Conservation (phyloP, 2,329 filamentous ascomycete species). For the Sarocladium kiliense region DNA sequence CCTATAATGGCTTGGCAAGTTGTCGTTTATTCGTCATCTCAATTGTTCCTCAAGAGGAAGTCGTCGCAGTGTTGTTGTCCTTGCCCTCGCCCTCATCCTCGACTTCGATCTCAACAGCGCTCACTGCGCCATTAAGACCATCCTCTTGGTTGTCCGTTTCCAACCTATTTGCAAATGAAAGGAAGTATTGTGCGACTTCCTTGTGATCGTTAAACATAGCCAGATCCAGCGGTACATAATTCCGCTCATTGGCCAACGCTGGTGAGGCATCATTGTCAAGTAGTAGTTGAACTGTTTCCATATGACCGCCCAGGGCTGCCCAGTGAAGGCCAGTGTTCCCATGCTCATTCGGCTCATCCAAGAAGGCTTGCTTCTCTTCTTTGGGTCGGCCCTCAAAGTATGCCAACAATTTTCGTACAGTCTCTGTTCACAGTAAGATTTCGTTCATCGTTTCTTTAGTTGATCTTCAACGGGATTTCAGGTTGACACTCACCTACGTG, state of each 20-base stretch:
- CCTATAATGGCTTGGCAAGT: not conserved
- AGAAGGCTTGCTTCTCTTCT: slow-evolving; percentile 43
- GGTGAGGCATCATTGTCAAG: slow-evolving; percentile 73
- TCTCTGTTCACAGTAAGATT: slow-evolving; percentile 26
- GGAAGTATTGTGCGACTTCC: slow-evolving; percentile 58
- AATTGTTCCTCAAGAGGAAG: not conserved
- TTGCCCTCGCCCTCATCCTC: slow-evolving; percentile 22
- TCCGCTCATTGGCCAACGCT: slow-evolving; percentile 72
- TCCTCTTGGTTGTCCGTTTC: slow-evolving; percentile 42
- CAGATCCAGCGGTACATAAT: slow-evolving; percentile 74
- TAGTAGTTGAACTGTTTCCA: slow-evolving; percentile 72
- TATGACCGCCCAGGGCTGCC: slow-evolving; percentile 85
- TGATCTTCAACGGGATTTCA: not conserved
- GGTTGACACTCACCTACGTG: slow-evolving; percentile 40
- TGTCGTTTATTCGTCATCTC: not conserved
- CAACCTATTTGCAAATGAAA: slow-evolving; percentile 41
- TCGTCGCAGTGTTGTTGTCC: slow-evolving; percentile 12
- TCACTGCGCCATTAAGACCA: slow-evolving; percentile 34
- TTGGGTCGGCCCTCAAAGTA: slow-evolving; percentile 35
- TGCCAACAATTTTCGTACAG: slow-evolving; percentile 37
- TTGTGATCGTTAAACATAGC: slow-evolving; percentile 66
- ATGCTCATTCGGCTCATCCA: slow-evolving; percentile 69
- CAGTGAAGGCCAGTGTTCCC: slow-evolving; percentile 93
- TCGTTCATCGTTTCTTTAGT: not conserved
- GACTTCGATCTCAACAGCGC: slow-evolving; percentile 32